Conservation (phyloP, 2,329 filamentous ascomycete species). For the Colletotrichum brevisporum region DNA sequence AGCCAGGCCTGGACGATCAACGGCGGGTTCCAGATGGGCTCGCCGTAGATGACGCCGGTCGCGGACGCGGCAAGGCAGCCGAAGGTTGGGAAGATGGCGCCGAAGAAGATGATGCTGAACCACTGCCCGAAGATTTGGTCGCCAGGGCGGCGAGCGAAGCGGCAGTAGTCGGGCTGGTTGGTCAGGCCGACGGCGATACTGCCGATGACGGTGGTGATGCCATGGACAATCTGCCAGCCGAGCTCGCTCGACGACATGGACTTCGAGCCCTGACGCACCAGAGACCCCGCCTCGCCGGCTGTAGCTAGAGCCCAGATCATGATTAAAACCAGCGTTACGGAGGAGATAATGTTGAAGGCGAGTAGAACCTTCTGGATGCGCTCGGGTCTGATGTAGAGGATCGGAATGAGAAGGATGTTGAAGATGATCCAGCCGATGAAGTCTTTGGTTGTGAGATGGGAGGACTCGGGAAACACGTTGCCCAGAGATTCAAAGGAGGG, state of each 20-base stretch:
- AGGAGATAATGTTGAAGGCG: constrained; percentile 49
- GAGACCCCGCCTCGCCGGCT: constrained; percentile 49
- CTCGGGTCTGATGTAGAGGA: constrained; percentile 60
- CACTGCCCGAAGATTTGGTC: constrained; percentile 58
- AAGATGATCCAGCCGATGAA: constrained; percentile 50
- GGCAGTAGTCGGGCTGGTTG: constrained; percentile 61
- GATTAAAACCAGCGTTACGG: constrained; percentile 47
- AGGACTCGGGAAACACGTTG: constrained; percentile 45
- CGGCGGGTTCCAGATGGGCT: constrained; percentile 58
- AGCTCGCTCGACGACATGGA: constrained; percentile 43
- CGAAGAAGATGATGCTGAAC: constrained; percentile 55
- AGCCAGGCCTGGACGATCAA: constrained; percentile 37
- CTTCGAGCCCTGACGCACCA: constrained; percentile 41
- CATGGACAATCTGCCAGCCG: constrained; percentile 54
- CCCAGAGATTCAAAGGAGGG: constrained; percentile 45
- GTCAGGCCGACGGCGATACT: constrained; percentile 59
- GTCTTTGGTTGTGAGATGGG: constrained; percentile 45
- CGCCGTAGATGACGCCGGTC: constrained; percentile 49
- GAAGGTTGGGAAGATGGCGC: constrained; percentile 54
- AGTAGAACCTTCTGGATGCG: constrained; percentile 51
- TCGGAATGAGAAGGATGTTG: constrained; percentile 50
- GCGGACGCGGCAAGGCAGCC: constrained; percentile 53
- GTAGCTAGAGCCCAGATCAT: constrained; percentile 54
- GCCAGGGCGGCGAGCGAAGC: constrained; percentile 56
- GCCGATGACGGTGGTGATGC: constrained; percentile 58